Evolutionary conservation across 257 asterid genomes (phyloP), one percentile per base, ranked within the genome.

Genomic region (Schizonepeta tenuifolia): DNA sequence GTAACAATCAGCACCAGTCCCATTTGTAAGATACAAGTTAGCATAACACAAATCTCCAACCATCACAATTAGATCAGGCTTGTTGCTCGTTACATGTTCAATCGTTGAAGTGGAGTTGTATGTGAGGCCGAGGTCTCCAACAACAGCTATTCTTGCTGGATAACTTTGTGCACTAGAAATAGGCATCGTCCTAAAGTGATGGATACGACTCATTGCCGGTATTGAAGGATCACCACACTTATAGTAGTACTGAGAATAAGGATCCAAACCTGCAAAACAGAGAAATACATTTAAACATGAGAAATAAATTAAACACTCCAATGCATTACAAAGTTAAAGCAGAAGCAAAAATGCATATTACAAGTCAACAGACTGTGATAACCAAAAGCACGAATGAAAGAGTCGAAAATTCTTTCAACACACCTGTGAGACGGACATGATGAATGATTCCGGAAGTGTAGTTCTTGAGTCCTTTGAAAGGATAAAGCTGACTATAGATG

Each of bases 401-500:
- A 33, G 0, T 61, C 53, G 26, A 38, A 18, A 53, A 43, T 26
- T 55, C 75, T 65, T 47, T 58, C 38, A 65, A 50, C 67, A 51
- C 82, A 91, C 98, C 99, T 31, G 86, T 84, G 56, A 94, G 94
- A 35, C 88, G 95, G 61, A 86, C 96, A 62, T 94, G 99, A 80
- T 94, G 99, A 63, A 94, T 91, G 67, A 91, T 88, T 60, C 99
- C 97, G 3, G 99, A 91, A 71, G 98, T 89, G 85, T 94, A 94
- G 75, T 94, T 94, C 70, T 78, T 81, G 77, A 94, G 87, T 41
- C 98, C 96, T 71, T 85, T 72, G 64, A 81, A 94, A 21, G 98
- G 95, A 72, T 94, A 94, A 33, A 91, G 91, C 66, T 94, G 98
- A 49, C 47, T 85, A 71, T 91, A 94, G 58, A 91, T 57, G 17